Percentiles rank a stretch among this genome's conserved stretches.
These are phyloP conservation scores for Alternaria atra DNA, from an alignment of 2,329 filamentous ascomycete species.

Conservation along the genomic window DNA sequence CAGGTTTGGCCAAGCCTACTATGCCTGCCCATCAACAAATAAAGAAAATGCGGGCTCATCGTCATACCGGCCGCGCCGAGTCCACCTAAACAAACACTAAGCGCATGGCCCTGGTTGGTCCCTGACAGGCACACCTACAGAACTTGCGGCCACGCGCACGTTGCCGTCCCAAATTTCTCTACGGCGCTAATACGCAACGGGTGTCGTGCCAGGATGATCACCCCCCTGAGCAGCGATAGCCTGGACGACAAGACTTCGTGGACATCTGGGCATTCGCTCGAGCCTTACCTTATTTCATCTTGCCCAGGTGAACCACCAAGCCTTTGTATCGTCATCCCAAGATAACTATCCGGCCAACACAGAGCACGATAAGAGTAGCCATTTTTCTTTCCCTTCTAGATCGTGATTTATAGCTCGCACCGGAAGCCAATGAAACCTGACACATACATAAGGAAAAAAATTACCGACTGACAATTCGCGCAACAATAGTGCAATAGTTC, in stretches of 20 bases:
- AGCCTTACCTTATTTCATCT: constrained; percentile 6
- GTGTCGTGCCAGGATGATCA: constrained; percentile 2
- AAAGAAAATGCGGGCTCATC: constrained; percentile 9
- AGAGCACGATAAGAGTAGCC: constrained; percentile 1
- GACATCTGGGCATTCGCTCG: constrained; percentile 5
- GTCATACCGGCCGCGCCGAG: constrained; percentile 8
- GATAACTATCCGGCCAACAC: background rate
- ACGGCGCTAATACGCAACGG: constrained; percentile 1
- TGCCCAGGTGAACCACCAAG: constrained; percentile 5
- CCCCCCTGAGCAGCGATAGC: background rate
- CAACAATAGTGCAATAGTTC: background rate
- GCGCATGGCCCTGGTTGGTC: constrained; percentile 6
- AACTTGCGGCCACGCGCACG: constrained; percentile 3
- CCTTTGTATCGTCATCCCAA: constrained; percentile 2
- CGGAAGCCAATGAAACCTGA: background rate
- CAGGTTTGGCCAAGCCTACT: constrained; percentile 1
- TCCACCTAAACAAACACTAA: background rate
- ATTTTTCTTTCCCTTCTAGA: background rate
- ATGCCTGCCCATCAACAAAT: background rate
- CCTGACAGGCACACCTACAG: constrained; percentile 12
- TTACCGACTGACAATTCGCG: background rate
- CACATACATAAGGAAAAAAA: background rate
- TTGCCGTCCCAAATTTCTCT: background rate
- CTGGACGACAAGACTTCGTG: background rate
- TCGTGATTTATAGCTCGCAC: background rate